Conservation (phyloP, 2,329 filamentous ascomycete genomes). For the Fusarium citri region DNA sequence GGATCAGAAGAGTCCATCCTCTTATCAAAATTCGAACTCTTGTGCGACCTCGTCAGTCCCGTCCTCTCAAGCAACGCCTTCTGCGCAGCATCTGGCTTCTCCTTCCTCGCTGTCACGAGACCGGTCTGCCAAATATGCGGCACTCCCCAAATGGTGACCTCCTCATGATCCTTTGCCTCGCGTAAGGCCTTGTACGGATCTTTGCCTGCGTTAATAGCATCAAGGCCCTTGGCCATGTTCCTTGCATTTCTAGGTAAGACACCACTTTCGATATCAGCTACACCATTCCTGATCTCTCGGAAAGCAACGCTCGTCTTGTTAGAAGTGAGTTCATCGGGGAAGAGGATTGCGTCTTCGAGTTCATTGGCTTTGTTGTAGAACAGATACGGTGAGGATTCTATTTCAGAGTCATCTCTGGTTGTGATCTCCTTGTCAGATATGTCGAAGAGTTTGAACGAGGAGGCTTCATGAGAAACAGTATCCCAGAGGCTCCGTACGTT, state of each 20-base stretch:
- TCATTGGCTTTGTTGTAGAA: conserved; percentile 46
- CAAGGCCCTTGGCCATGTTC: conserved; percentile 20
- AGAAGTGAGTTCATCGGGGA: conserved; percentile 39
- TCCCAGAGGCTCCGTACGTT: conserved; percentile 43
- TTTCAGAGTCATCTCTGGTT: not conserved
- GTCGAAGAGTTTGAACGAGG: conserved; percentile 29
- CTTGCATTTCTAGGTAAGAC: conserved; percentile 22
- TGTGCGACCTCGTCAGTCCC: conserved; percentile 2
- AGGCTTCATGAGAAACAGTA: conserved; percentile 29
- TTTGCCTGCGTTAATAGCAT: conserved; percentile 15
- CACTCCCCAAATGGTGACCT: conserved; percentile 37
- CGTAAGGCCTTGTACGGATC: conserved; percentile 20
- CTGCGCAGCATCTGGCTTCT: not conserved
- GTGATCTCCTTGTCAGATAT: conserved; percentile 13
- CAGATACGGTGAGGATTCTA: conserved; percentile 26
- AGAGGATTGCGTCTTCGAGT: conserved; percentile 43
- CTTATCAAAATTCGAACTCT: conserved; percentile 5
- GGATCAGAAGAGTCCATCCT: conserved; percentile 20
- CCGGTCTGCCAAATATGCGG: conserved; percentile 42
- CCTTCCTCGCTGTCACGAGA: conserved; percentile 20
- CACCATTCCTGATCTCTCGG: conserved; percentile 39
- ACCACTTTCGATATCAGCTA: conserved; percentile 35
- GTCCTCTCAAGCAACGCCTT: conserved; percentile 23
- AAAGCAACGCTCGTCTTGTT: conserved; percentile 36
- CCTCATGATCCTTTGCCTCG: conserved; percentile 8